Evolutionary conservation across 202 grass and related monocot genomes (phyloP).

Genomic region (Musa balbisiana): DNA sequence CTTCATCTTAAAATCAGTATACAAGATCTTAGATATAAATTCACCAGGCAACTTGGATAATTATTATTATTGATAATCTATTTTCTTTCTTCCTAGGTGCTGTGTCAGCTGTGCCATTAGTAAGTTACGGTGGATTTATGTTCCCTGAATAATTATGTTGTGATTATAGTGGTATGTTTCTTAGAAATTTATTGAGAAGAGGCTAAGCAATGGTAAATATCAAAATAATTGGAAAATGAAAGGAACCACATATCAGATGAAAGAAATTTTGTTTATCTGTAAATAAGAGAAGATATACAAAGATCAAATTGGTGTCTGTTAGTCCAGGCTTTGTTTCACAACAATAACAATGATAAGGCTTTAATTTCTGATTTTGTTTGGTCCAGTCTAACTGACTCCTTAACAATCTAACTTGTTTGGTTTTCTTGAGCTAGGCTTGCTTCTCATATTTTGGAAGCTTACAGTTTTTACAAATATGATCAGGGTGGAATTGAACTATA

Average conservation of each 20-base stretch:
- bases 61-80: background rate
- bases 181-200: background rate
- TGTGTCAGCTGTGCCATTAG: background rate
- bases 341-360: too few relatives aligned
- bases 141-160: background rate
- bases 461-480: too few relatives aligned
- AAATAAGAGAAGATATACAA: background rate
- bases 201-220: background rate
- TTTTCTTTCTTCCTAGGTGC: background rate
- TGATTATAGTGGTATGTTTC: background rate
- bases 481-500: too few relatives aligned
- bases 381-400: too few relatives aligned
- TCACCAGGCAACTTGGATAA: background rate
- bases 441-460: too few relatives aligned
- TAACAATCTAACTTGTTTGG: too few relatives aligned
- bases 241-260: background rate
- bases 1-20: background rate
- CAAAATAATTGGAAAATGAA: background rate
- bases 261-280: background rate
- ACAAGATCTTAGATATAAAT: background rate
- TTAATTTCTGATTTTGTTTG: too few relatives aligned
- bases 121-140: background rate
- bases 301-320: background rate
- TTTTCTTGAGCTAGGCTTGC: too few relatives aligned
- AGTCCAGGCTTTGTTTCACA: too few relatives aligned